Conservation (phyloP, 1,284 basidiomycete genomes). For the Inonotus hispidus region DNA sequence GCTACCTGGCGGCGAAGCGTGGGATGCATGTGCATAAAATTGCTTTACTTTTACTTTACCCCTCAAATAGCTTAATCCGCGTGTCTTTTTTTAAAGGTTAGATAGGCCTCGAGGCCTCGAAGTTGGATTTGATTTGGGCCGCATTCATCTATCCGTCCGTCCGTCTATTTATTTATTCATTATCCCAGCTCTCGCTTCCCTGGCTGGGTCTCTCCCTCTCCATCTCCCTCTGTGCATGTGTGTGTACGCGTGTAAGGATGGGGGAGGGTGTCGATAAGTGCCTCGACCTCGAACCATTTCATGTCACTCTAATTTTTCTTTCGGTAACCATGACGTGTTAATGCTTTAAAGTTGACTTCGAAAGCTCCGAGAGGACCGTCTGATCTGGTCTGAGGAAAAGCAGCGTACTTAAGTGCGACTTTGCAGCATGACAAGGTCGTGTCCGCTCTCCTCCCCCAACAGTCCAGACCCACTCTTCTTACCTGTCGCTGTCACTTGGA, state of each 20-base stretch:
- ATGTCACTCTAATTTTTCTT: neutral
- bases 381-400: neutral
- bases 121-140: no score
- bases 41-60: no score
- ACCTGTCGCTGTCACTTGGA: no score
- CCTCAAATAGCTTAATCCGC: constrained; percentile 9
- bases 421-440: neutral
- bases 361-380: no score
- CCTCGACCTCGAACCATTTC: no score
- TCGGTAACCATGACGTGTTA: neutral
- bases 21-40: neutral
- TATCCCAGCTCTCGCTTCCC: constrained; percentile 4
- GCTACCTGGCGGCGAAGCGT: neutral
- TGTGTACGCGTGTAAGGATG: no score
- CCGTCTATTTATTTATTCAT: no score
- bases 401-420: neutral
- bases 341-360: neutral
- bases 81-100: no score
- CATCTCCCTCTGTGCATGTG: no score
- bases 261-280: no score
- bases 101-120: constrained; percentile 6
- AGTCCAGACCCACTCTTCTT: neutral
- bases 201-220: neutral
- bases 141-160: no score
- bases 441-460: neutral